Base-by-base conservation (phyloP, 2,329 filamentous ascomycete species). In the Paecilomyces fulvus region DNA sequence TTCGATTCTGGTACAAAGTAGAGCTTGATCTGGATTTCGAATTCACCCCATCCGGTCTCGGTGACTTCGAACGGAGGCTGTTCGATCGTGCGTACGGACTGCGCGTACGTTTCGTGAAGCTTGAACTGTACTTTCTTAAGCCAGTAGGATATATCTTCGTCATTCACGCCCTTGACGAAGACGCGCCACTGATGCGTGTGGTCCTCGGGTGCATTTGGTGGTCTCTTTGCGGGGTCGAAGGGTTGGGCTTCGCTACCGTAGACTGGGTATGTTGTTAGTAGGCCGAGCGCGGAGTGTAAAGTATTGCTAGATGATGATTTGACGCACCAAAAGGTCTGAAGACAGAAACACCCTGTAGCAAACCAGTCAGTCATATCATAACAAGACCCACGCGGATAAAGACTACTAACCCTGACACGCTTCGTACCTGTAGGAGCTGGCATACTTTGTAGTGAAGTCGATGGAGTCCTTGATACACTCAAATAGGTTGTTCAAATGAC, bases 141-240 rank as follows among this genome's bases (percentile, higher is more conserved):
- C 91, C 94, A 99, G 73, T 95, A 94, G 28, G 89, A 91, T 63
- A 97, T 88, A 69, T 96, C 90, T 58, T 90, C 89, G 71, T 90
- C 89, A 66, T 95, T 90, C 55, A 96, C 80, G 51, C 92, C 90
- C 69, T 89, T 89, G 57, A 99, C 90, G 72, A 95, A 97, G 61
- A 97, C 90, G 67, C 88, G 86, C 94, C 94, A 99, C 60, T 89
- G 90, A 78, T 97, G 95, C 30, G 92, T 97, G 78, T 99, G 94
- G 73, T 95, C 92, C 59, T 89, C 82, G 23, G 92, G 90, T 3
- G 90, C 83, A 68, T 85, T 82, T 21, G 85, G 77, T 1, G 90
- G 89, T 67, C 90, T 89, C 63, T 87, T 84, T 67, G 83, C 80
- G 53, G 90, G 87, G 71, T 89, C 87, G 75, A 91, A 91, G 48